Base-by-base conservation (phyloP, 129 eudicot species). In the Ambrosia trifida region DNA sequence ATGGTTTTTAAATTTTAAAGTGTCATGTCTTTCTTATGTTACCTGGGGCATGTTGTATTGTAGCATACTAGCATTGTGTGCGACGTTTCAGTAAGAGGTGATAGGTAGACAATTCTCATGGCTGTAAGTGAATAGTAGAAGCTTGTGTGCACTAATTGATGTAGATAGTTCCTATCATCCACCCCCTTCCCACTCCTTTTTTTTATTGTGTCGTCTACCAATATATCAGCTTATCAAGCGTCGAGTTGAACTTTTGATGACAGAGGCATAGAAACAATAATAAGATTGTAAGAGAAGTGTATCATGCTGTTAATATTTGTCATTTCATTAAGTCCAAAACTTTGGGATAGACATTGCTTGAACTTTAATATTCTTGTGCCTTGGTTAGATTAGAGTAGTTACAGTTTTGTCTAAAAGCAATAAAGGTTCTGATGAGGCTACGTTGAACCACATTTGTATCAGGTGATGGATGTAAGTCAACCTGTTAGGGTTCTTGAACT, bases 401-500 rank as follows among this genome's bases (percentile, higher is more conserved):
- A 62, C 70, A 17, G 40, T 32, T 62, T 73, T 51, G 30, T 38
- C 32, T 56, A 56, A 62, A 35, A 35, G 52, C 51, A 73, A 35
- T 14, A 61, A n/a, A 63, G 36, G 60, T 63, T 61, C 3, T 73
- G 49, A 49, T 28, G 50, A 33, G 52, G 51, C 43, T 73, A 73
- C 10, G 4, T 18, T 18, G 11, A 19, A 73, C 13, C 20, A 2
- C 62, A 17, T 32, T 62, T 19, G 40, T 32, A 49, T 36, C 7
- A 59, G 70, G 11, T 1, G 49, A 63, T 47, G 41, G 53, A 73
- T 35, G 70, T 4, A 33, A 47, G 11, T 47, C 24, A 19, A 9
- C 36, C 41, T 32, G 61, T 46, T 61, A 46, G 50, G 38, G 33
- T 46, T 60, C 14, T 30, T 72, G 44, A 14, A 31, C 52, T 31